These are phyloP conservation scores for Pleurotus pulmonarius DNA, from an alignment of 768 basidiomycete species.

Conservation along the genomic window DNA sequence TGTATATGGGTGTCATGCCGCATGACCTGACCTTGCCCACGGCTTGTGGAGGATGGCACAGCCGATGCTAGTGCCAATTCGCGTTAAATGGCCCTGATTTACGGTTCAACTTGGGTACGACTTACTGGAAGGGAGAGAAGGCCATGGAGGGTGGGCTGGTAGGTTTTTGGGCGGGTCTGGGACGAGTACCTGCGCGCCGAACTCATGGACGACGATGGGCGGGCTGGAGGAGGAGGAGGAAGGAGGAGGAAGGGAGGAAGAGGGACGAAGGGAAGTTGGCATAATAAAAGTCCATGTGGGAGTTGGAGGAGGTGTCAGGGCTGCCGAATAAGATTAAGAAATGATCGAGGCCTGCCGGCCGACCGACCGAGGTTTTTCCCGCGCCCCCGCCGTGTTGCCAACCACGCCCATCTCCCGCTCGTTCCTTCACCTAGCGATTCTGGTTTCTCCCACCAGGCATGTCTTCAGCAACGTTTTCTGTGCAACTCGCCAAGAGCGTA, in stretches of 20 bases:
- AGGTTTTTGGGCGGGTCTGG: conserved; percentile 25
- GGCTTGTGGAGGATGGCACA: conserved; percentile 61
- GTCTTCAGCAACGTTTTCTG: too few species aligned
- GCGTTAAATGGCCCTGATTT: not conserved
- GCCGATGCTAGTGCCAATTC: conserved; percentile 34
- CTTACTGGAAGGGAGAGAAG: conserved; percentile 36
- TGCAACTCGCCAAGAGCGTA: too few species aligned
- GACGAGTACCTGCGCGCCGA: conserved; percentile 7
- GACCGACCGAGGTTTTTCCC: too few species aligned
- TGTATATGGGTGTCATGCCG: conserved; percentile 61
- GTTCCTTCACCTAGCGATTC: too few species aligned
- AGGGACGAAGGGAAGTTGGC: not conserved
- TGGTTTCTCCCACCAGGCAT: too few species aligned
- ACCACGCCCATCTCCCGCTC: too few species aligned
- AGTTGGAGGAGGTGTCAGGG: not conserved
- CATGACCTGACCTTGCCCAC: conserved; percentile 68
- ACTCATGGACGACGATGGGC: conserved; percentile 12
- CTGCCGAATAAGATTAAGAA: not conserved
- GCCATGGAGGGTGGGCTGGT: conserved; percentile 21
- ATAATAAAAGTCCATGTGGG: not conserved
- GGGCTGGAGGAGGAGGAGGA: conserved; percentile 31
- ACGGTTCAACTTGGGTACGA: conserved; percentile 1
- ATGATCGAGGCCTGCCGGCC: too few species aligned
- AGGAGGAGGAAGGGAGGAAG: not conserved
- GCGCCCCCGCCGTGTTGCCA: too few species aligned